Percentiles rank a stretch among this genome's conserved stretches.
phyloP scores from a whole-genome alignment of 345 rosid species.

The Eucalyptus caleyi region DNA sequence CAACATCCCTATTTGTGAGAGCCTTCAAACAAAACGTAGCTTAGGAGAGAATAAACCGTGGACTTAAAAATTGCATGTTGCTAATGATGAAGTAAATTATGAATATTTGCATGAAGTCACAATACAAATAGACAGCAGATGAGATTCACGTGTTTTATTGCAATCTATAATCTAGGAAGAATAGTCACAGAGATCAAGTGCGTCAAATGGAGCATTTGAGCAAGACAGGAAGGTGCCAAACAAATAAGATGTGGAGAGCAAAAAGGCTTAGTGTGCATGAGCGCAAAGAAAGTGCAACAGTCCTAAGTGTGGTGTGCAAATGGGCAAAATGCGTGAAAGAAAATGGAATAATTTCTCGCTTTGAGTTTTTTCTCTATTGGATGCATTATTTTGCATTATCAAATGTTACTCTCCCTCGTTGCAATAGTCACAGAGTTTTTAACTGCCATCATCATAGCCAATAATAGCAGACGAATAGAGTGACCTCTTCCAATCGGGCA shows the following conservation, averaged over 20 bases:
- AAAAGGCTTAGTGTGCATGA: background rate
- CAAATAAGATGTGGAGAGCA: background rate
- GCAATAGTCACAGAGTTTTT: no score
- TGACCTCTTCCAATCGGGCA: background rate
- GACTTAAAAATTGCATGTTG: background rate
- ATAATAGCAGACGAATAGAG: no score
- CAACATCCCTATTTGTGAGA: no score
- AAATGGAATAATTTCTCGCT: background rate
- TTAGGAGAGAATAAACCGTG: no score
- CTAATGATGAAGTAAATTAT: background rate
- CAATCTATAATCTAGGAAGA: background rate
- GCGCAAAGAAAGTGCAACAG: background rate
- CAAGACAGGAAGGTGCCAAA: background rate
- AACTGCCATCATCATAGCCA: no score
- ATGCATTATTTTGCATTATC: background rate
- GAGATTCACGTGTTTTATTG: background rate
- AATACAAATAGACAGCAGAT: background rate
- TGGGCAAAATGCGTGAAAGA: background rate
- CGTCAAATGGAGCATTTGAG: background rate
- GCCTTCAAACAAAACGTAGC: no score
- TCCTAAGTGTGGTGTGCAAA: background rate
- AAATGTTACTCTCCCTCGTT: no score
- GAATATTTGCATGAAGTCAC: background rate
- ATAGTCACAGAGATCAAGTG: background rate
- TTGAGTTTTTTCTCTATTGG: background rate